These are phyloP conservation scores for Aspergillus japonicus DNA, from an alignment of 2,329 filamentous ascomycete genomes.

Conservation along the genomic window DNA sequence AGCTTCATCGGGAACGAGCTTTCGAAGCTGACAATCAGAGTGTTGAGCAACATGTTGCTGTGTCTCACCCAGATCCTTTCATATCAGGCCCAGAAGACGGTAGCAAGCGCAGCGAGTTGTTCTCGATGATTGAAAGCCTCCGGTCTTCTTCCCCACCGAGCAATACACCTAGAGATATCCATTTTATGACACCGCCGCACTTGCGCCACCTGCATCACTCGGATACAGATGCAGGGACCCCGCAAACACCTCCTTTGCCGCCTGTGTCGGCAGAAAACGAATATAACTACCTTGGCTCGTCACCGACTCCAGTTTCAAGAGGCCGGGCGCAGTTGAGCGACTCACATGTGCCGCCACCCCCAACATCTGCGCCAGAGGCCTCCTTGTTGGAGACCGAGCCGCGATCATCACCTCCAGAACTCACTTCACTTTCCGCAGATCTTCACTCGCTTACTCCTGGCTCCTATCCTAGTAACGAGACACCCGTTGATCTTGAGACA, in stretches of 20 bases:
- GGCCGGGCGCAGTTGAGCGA: conserved; percentile 26
- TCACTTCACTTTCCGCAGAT: conserved; percentile 37
- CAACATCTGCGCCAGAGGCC: conserved; percentile 28
- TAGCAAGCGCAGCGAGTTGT: conserved; percentile 63
- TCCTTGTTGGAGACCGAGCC: conserved; percentile 25
- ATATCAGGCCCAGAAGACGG: conserved; percentile 61
- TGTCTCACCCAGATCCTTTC: conserved; percentile 59
- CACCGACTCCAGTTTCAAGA: conserved; percentile 51
- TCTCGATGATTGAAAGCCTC: conserved; percentile 67
- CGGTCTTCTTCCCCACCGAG: conserved; percentile 47
- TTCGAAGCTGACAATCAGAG: conserved; percentile 57
- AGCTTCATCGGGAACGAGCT: conserved; percentile 31
- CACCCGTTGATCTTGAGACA: background rate
- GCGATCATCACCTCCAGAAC: conserved; percentile 39
- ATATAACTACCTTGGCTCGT: conserved; percentile 51
- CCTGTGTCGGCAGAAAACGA: conserved; percentile 40
- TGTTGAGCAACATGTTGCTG: conserved; percentile 65
- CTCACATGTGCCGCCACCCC: conserved; percentile 36
- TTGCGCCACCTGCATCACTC: conserved; percentile 27
- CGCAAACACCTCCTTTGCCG: conserved; percentile 44
- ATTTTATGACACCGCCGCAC: conserved; percentile 31
- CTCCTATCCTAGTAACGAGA: conserved; percentile 6
- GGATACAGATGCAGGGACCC: conserved; percentile 27
- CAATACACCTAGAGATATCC: conserved; percentile 27
- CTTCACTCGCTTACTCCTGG: conserved; percentile 24